Percentiles rank a stretch among this genome's conserved stretches.
phyloP scores from a whole-genome alignment of 331 rosid species.

The Saraca asoca region DNA sequence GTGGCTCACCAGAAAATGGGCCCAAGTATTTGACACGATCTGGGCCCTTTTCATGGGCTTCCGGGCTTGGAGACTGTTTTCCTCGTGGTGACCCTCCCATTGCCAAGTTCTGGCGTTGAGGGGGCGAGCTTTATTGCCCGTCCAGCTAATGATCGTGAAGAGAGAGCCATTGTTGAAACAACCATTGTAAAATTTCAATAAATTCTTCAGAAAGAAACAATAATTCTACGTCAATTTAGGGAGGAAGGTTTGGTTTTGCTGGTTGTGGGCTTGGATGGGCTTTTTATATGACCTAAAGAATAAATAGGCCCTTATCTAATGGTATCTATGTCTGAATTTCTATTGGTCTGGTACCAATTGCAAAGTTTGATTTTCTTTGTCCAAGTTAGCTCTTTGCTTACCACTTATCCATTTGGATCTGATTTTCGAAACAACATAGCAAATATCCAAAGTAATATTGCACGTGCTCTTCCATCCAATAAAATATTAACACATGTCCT shows the following conservation, averaged over 20 bases:
- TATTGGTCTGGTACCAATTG: slow-evolving; percentile 39
- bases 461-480: no score
- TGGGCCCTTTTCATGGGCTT: slow-evolving; percentile 95
- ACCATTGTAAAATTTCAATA: slow-evolving; percentile 48
- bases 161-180: slow-evolving; percentile 83
- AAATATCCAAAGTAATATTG: no score
- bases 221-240: neutral
- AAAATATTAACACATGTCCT: no score
- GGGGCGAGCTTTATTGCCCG: slow-evolving; percentile 61
- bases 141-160: slow-evolving; percentile 74
- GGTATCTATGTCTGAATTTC: slow-evolving; percentile 33
- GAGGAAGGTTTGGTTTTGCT: neutral
- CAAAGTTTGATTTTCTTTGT: slow-evolving; percentile 13
- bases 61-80: slow-evolving; percentile 50
- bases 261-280: neutral
- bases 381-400: slow-evolving; percentile 28
- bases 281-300: slow-evolving; percentile 10
- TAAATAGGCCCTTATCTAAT: slow-evolving; percentile 42
- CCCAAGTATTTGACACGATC: slow-evolving; percentile 93
- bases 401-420: slow-evolving; percentile 1
- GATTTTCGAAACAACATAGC: no score
- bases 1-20: slow-evolving; percentile 83
- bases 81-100: slow-evolving; percentile 63
- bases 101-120: slow-evolving; percentile 43
- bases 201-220: neutral